Evolutionary conservation across 1,284 basidiomycete genomes (phyloP).

Genomic region (Athelia sp.): DNA sequence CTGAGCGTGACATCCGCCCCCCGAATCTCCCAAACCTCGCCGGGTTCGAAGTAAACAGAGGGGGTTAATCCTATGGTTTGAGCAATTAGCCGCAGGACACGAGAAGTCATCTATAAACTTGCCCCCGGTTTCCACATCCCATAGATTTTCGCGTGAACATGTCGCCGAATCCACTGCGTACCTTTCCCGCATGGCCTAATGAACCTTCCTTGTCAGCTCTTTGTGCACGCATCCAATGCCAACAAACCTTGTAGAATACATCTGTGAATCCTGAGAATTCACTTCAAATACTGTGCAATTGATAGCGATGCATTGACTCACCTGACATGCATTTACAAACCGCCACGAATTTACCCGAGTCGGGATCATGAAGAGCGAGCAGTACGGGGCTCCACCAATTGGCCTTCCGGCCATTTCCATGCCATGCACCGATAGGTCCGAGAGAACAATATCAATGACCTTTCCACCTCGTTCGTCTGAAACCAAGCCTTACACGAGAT

Average conservation of each 20-base stretch:
- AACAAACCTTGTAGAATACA: slow-evolving; percentile 2
- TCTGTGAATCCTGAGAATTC: slow-evolving; percentile 2
- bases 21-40: slow-evolving; percentile 89
- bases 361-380: slow-evolving; percentile 76
- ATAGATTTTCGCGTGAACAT: slow-evolving; percentile 56
- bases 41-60: slow-evolving; percentile 81
- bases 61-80: slow-evolving; percentile 61
- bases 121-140: slow-evolving; percentile 71
- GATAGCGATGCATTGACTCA: slow-evolving; percentile 24
- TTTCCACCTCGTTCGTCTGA: slow-evolving; percentile 8
- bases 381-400: slow-evolving; percentile 93
- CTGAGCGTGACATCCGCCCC: slow-evolving; percentile 90
- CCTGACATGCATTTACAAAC: slow-evolving; percentile 88
- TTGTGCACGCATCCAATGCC: neutral
- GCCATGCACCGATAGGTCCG: slow-evolving; percentile 82
- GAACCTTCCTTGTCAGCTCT: slow-evolving; percentile 21
- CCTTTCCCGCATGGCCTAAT: slow-evolving; percentile 58
- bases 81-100: slow-evolving; percentile 2
- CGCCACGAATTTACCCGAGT: slow-evolving; percentile 67
- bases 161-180: slow-evolving; percentile 65
- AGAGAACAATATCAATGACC: slow-evolving; percentile 21
- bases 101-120: neutral
- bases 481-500: slow-evolving; percentile 25
- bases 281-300: neutral
- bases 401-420: slow-evolving; percentile 90